Conservation (phyloP, 768 basidiomycete species). For the Pisolithus orientalis region DNA sequence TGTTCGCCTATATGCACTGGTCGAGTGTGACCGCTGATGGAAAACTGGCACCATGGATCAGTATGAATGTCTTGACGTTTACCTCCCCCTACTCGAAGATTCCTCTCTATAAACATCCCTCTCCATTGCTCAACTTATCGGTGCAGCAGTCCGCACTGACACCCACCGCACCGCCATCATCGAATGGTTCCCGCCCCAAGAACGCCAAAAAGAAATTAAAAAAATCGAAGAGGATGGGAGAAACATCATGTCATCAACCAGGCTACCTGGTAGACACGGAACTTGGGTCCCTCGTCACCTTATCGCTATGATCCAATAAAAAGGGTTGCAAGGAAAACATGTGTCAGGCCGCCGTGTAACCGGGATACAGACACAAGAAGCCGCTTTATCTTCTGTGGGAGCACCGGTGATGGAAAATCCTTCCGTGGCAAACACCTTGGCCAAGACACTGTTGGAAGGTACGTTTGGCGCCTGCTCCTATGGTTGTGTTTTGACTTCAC, state of each 20-base stretch:
- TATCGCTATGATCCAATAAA: conserved; percentile 37
- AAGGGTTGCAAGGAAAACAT: conserved; percentile 48
- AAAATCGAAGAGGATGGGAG: conserved; percentile 68
- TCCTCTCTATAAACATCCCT: conserved; percentile 35
- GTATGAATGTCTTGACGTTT: conserved; percentile 58
- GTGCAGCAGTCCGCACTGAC: conserved; percentile 41
- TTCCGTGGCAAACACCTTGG: conserved; percentile 42
- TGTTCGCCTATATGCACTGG: background rate
- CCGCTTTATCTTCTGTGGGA: conserved; percentile 56
- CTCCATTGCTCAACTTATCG: conserved; percentile 56
- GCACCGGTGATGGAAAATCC: conserved; percentile 61
- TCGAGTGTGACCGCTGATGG: background rate
- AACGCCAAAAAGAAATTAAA: conserved; percentile 51
- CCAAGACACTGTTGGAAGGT: conserved; percentile 37
- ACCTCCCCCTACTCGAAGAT: conserved; percentile 56
- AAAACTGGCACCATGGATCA: conserved; percentile 16
- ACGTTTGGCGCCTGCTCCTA: conserved; percentile 25
- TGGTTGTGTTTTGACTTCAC: conserved; percentile 1
- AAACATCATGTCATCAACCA: conserved; percentile 39
- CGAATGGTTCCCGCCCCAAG: conserved; percentile 57
- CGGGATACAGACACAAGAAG: conserved; percentile 52
- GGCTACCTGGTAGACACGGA: conserved; percentile 38
- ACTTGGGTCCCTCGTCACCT: conserved; percentile 57
- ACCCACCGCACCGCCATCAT: conserved; percentile 45
- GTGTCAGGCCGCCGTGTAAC: background rate